Base-by-base conservation (phyloP, 2,329 filamentous ascomycete genomes). In the Bipolaris victoriae region DNA sequence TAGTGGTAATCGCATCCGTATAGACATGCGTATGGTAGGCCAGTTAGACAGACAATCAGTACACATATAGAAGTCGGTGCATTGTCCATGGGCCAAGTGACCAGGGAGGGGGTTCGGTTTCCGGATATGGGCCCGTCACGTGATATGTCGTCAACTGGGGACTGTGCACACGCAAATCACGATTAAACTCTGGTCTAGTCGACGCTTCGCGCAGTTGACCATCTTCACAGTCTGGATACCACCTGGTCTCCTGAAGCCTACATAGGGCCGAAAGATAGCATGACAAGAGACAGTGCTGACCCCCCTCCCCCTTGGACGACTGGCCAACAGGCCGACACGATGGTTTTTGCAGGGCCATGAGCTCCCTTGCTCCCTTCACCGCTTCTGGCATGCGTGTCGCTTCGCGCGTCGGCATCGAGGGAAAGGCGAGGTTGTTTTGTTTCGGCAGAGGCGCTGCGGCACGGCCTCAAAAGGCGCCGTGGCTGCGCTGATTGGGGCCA, bases 401-500 rank as follows among this genome's bases (percentile, higher is more conserved):
- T 22, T 40, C 18, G 18, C 18, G 37, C 37, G 37, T 29, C 26
- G 26, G 2, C 26, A 29, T 29, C 5, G 26, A 29, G 7, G 7
- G 26, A 2, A 29, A 9, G 26, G 26, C 26, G 26, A 29, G 9
- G 10, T 51, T 46, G 47, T 44, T 49, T 55, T 53, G 48, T 43
- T 51, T 51, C 55, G 62, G 62, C 40, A 62, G 62, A 43, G 62
- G 62, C 62, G 57, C 43, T 52, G 47, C 55, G 52, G 53, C 49
- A 48, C 44, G 58, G 51, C 51, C 47, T 18, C 20, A 29, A 43
- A 41, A 33, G 24, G 29, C 57, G 64, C 60, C 53, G 57, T 50
- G 18, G 22, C 11, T 7, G n/a, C 33, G 50, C 44, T 43, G 60
- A 55, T 63, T 62, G 62, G 64, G 54, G 55, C 47, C 46, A 57